A percentile compares a stretch with the other conserved stretches of the same genome.
phyloP scores from a whole-genome alignment of 208 protist species.

The Leishmania mexicana region DNA sequence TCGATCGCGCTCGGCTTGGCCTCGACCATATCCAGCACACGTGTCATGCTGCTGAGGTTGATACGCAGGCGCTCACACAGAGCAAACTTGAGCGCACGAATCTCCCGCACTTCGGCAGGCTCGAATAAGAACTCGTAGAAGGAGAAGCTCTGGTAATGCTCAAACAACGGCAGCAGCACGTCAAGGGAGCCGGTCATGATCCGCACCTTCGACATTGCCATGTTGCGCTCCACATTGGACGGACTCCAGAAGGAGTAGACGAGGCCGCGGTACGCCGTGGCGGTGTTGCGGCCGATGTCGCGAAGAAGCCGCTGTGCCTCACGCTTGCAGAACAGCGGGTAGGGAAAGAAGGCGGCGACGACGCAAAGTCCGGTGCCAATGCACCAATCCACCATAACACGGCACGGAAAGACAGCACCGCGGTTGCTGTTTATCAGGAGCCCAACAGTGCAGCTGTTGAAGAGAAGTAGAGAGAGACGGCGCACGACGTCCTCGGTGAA shows the following conservation, averaged over 20 bases:
- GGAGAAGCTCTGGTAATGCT: conserved; percentile 69
- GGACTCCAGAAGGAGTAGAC: conserved; percentile 86
- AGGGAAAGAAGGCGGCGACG: conserved; percentile 75
- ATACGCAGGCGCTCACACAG: conserved; percentile 71
- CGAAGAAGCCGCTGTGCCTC: conserved; percentile 55
- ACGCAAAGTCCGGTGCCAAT: conserved; percentile 79
- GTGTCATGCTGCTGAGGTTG: conserved; percentile 81
- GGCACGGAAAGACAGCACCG: conserved; percentile 54
- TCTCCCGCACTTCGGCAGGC: conserved; percentile 57
- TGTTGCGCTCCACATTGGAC: conserved; percentile 85
- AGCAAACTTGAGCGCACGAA: conserved; percentile 63
- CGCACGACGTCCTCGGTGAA: conserved; percentile 74
- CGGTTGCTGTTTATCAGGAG: conserved; percentile 47
- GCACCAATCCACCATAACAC: conserved; percentile 87
- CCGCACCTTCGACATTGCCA: conserved; percentile 84
- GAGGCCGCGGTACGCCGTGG: conserved; percentile 69
- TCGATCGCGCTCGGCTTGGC: conserved; percentile 69
- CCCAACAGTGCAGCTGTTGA: conserved; percentile 84
- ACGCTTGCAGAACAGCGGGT: conserved; percentile 76
- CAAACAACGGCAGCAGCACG: conserved; percentile 53
- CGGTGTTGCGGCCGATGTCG: conserved; percentile 64
- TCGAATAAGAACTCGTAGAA: conserved; percentile 89
- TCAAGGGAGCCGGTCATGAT: conserved; percentile 75
- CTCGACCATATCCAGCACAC: conserved; percentile 86
- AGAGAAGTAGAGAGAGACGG: conserved; percentile 86